Evolutionary conservation across 139 green algal species (phyloP), one percentile per base, ranked within the genome.

Genomic region (Gonium pectorale): DNA sequence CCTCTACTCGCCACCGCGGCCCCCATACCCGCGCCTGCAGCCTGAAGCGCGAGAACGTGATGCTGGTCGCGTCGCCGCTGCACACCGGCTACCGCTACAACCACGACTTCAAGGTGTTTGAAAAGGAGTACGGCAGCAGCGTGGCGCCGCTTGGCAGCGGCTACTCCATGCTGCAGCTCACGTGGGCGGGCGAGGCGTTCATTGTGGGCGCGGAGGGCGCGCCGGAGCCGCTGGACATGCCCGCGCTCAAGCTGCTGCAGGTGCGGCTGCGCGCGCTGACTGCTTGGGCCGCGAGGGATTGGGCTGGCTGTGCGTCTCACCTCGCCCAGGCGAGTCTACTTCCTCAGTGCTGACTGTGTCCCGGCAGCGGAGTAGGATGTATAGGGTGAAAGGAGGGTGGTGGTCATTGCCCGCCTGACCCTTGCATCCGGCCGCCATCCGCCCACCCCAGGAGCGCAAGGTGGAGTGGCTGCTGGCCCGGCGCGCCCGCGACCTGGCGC

Each of bases 51-150:
- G 78, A 84, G 63, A 84, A 75, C 43, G 78, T 84, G 31, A 52
- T 84, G n/a, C 44, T 84, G 46, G 44, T 84, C 43, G 78, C 78
- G 26, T 74, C 78, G 1, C 78, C 78, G 2, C n/a, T 84, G 78
- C 78, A 84, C 78, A 64, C 56, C 27, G 78, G 78, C 37, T 84
- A 84, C 78, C 78, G 78, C 43, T 84, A 64, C 43, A 74, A 84
- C 31, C 78, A 84, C 44, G 78, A 84, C 21, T 54, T 52, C 78
- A 74, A 75, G 44, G 46, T 71, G n/a, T 82, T 71, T 44, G 75
- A 82, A n/a, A 71, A 71, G 41, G 75, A 82, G 40, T 71, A 62
- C 59, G 59, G 59, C 56, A 63, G 40, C 59, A 62, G 41, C 60
- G 63, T 51, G 44, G 78, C 78, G 44, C 78, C 78, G 26, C 63